Conservation (phyloP, 2,329 filamentous ascomycete genomes). For the Claviceps quebecensis region DNA sequence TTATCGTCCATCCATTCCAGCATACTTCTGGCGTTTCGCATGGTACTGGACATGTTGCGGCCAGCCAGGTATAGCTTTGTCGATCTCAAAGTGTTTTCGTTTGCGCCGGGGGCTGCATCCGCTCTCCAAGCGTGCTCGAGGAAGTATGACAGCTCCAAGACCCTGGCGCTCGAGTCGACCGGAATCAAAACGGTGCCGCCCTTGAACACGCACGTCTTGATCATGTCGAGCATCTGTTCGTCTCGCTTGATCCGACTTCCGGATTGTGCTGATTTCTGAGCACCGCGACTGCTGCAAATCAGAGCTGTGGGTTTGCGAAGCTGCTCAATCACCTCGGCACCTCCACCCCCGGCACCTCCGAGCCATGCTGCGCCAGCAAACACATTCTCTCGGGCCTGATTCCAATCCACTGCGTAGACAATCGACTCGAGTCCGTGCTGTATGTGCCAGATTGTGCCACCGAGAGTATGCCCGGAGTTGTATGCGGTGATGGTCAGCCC, state of each 20-base stretch:
- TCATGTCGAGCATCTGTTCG: slow-evolving; percentile 69
- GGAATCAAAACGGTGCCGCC: slow-evolving; percentile 89
- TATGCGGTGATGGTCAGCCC: slow-evolving; percentile 92
- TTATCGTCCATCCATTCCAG: slow-evolving; percentile 98
- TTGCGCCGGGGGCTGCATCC: slow-evolving; percentile 35
- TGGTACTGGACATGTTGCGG: slow-evolving; percentile 72
- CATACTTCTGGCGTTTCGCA: slow-evolving; percentile 88
- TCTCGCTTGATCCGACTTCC: slow-evolving; percentile 71
- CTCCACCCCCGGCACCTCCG: slow-evolving; percentile 63
- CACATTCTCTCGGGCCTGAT: slow-evolving; percentile 91
- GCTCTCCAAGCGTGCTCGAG: slow-evolving; percentile 83
- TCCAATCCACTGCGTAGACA: slow-evolving; percentile 97
- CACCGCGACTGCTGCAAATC: slow-evolving; percentile 77
- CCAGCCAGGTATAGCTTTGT: slow-evolving; percentile 70
- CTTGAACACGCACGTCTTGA: slow-evolving; percentile 61
- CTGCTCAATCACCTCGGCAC: slow-evolving; percentile 85
- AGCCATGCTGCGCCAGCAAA: slow-evolving; percentile 89
- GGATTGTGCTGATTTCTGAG: slow-evolving; percentile 54
- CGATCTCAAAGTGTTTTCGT: slow-evolving; percentile 33
- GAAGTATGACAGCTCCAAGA: slow-evolving; percentile 82
- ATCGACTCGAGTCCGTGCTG: slow-evolving; percentile 94
- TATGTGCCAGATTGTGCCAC: slow-evolving; percentile 97
- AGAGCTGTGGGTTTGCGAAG: slow-evolving; percentile 85
- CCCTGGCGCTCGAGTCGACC: slow-evolving; percentile 86
- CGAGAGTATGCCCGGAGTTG: slow-evolving; percentile 88